Evolutionary conservation across 768 basidiomycete species (phyloP), one percentile per base, ranked within the genome.

Genomic region (Imleria badia): DNA sequence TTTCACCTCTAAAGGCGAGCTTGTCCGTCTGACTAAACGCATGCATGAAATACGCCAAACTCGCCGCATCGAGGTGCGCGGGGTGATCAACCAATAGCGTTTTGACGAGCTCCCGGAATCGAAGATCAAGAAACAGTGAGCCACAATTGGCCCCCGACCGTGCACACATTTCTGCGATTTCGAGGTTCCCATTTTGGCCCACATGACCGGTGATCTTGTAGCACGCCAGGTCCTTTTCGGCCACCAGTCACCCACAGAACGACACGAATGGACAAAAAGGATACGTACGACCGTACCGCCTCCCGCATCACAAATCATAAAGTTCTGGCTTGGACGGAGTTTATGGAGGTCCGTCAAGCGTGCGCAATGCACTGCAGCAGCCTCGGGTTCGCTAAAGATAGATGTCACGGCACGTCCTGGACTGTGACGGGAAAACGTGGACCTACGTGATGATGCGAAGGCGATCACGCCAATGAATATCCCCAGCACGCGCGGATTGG

Each of bases 221-320:
- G 20, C 83, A 79, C 20, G 85, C 85, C 1, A 74, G 59, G 45
- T 75, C 73, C 72, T 65, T 35, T 47, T 34, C 50, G 62, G 60
- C 39, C 38, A 39, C 44, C 29, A n/a, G 38, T 63, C 35, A 63
- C 30, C 39, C 45, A 46, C 42, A 20, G 2, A n/a, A 29, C 5
- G 29, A 13, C 13, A 50, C 11, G 48, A 33, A 13, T 4, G 20
- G 30, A 49, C n/a, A 8, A 47, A 43, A 10, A 48, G 73, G 53
- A 58, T 20, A 73, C 78, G 44, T 72, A 77, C 80, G 44, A 89
- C 86, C 12, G 87, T 90, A 65, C 89, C 90, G 66, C 91, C 90
- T 65, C 89, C 92, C 19, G 91, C 91, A 70, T 95, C 93, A 65
- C 89, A 91, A n/a, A 95, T 89, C 69, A 94, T 85, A 66, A 94